Evolutionary conservation across 1,284 basidiomycete species (phyloP).

Genomic region (Melampsora larici-populina): DNA sequence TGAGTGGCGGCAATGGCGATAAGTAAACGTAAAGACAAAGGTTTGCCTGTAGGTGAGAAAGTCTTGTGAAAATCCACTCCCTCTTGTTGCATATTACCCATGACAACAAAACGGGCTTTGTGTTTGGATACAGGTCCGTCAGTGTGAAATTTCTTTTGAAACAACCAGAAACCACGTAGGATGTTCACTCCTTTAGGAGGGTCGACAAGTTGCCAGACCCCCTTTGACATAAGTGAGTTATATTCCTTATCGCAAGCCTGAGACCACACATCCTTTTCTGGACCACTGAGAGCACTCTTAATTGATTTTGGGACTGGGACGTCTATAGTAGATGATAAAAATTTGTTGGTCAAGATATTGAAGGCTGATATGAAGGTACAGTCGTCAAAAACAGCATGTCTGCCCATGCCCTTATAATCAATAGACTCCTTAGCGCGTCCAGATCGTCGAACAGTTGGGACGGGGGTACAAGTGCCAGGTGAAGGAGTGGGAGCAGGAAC

Average conservation of each 20-base stretch:
- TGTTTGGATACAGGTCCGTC: not conserved
- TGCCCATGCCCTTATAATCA: not conserved
- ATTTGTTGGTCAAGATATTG: not conserved
- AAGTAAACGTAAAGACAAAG: not conserved
- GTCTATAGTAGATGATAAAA: not conserved
- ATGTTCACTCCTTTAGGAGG: not conserved
- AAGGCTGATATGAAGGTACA: not conserved
- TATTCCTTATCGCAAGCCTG: not conserved
- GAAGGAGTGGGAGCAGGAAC: too few species aligned
- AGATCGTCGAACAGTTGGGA: not conserved
- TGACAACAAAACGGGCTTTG: not conserved
- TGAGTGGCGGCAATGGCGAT: not conserved
- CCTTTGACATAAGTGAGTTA: not conserved
- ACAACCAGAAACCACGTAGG: constrained; percentile 12
- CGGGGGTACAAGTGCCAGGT: too few species aligned
- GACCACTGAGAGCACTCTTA: not conserved
- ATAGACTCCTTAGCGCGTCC: not conserved
- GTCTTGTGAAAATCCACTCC: too few species aligned
- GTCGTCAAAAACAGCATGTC: not conserved
- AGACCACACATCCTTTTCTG: not conserved
- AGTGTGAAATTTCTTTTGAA: not conserved
- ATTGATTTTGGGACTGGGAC: not conserved
- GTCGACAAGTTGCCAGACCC: constrained; percentile 13
- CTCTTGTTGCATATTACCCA: too few species aligned
- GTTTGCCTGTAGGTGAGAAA: not conserved